Percentiles rank a stretch among this genome's conserved stretches.
Evolutionary conservation across 2,329 filamentous ascomycete species (phyloP).

Genomic region (Cadophora malorum): DNA sequence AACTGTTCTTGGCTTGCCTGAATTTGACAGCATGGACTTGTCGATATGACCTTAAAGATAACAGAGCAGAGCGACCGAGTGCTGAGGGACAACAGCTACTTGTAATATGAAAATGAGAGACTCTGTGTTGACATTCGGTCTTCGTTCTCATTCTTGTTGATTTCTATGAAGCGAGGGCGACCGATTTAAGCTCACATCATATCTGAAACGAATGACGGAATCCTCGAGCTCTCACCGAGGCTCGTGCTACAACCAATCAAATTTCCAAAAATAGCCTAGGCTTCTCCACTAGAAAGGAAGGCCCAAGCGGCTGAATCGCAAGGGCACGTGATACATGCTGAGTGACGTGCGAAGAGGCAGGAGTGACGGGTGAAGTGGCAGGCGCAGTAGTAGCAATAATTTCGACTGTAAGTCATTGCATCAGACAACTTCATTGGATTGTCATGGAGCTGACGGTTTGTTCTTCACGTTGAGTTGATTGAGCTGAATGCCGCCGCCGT

Average conservation of each 20-base stretch:
- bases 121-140: neutral
- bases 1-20: neutral
- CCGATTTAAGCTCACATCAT: conserved; percentile 6
- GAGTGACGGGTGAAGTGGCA: conserved; percentile 2
- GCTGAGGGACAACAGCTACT: neutral
- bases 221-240: conserved; percentile 17
- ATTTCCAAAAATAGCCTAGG: conserved; percentile 12
- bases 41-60: neutral
- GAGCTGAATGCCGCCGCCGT: neutral
- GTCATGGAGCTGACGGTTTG: neutral
- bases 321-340: neutral
- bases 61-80: neutral
- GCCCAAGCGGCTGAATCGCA: neutral
- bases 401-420: neutral
- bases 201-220: conserved; percentile 19
- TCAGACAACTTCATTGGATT: neutral
- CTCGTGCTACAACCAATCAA: neutral
- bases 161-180: neutral
- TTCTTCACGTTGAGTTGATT: neutral
- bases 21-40: neutral
- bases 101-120: neutral
- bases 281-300: conserved; percentile 1
- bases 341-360: neutral
- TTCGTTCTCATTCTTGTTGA: neutral
- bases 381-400: neutral